Conservation (phyloP, 306 rosid species). For the Vigna trinervia region DNA sequence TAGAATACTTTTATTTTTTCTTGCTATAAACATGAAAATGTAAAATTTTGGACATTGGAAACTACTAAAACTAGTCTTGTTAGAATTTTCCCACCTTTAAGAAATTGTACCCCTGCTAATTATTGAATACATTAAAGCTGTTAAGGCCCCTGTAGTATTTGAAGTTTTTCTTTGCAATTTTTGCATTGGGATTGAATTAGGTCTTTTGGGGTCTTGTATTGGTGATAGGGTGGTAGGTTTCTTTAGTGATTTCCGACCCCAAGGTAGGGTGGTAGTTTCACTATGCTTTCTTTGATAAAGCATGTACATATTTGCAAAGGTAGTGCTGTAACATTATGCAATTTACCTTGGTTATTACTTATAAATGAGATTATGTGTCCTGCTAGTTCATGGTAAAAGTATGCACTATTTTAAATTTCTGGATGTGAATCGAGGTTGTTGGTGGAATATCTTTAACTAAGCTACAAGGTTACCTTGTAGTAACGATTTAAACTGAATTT, state of each 20-base stretch:
- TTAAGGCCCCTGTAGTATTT: background rate
- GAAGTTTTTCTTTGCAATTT: background rate
- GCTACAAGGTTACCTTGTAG: slow-evolving; percentile 6
- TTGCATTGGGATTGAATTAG: background rate
- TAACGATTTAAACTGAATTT: background rate
- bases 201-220: background rate
- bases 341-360: slow-evolving; percentile 8
- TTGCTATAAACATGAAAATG: background rate
- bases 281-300: background rate
- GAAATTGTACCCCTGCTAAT: slow-evolving; percentile 4
- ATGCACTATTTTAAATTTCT: background rate
- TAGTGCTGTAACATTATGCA: slow-evolving; percentile 23
- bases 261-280: slow-evolving; percentile 26
- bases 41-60: slow-evolving; percentile 2
- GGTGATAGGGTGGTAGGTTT: slow-evolving; percentile 18
- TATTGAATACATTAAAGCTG: slow-evolving; percentile 8
- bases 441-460: background rate
- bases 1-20: background rate
- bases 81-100: background rate
- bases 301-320: background rate
- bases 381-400: background rate
- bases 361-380: background rate
- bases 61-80: background rate
- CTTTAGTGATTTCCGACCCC: slow-evolving; percentile 10
- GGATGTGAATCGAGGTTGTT: background rate